phyloP scores from a whole-genome alignment of 2,329 filamentous ascomycete genomes.

The Colletotrichum sp. region DNA sequence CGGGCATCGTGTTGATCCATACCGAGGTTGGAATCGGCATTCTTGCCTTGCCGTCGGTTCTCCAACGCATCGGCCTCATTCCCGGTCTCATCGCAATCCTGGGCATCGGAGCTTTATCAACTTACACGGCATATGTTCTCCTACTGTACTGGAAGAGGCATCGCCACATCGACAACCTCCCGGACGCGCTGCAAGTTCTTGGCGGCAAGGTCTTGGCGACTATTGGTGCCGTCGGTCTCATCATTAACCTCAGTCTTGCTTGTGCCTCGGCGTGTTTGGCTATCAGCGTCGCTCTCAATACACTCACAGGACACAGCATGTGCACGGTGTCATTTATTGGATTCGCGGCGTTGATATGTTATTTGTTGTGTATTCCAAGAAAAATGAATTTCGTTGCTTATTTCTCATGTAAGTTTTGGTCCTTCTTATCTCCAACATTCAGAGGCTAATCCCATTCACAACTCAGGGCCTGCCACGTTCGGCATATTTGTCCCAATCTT shows the following conservation, averaged over 20 bases:
- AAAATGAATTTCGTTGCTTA: background rate
- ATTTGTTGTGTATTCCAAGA: background rate
- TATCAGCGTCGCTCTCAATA: background rate
- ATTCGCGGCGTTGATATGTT: background rate
- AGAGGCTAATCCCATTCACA: fast-evolving
- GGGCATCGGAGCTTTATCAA: background rate
- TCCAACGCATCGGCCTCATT: background rate
- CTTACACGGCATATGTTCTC: background rate
- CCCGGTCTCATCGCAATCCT: background rate
- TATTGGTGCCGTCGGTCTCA: background rate
- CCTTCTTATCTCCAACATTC: fast-evolving
- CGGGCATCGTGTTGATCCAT: background rate
- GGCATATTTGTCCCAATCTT: background rate
- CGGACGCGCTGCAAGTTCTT: background rate
- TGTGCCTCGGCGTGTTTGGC: background rate
- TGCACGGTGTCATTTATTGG: background rate
- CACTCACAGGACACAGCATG: background rate
- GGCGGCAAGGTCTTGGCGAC: background rate
- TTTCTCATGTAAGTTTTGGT: background rate
- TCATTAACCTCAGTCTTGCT: background rate
- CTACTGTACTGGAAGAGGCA: background rate
- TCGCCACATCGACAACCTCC: background rate
- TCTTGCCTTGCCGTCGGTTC: background rate
- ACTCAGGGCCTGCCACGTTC: background rate
- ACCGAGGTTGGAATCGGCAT: background rate